Evolutionary conservation across 176 grass and related monocot species (phyloP).

Genomic region (Eragrostis curvula): DNA sequence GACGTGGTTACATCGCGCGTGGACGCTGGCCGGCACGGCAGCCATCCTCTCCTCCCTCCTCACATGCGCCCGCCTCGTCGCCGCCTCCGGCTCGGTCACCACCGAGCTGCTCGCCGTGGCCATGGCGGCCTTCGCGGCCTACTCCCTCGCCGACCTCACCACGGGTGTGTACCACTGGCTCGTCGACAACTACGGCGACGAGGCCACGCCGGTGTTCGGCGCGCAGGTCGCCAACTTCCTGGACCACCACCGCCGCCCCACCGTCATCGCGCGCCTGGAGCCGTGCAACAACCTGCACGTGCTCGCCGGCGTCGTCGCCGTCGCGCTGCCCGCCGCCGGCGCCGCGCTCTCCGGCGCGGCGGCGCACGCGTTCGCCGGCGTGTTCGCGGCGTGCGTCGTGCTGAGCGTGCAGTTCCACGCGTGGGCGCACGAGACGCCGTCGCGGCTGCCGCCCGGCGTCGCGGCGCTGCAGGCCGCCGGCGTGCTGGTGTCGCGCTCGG

Average conservation of each 20-base stretch:
- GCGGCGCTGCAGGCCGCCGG: no score
- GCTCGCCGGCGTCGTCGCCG: constrained; percentile 53
- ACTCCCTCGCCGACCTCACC: constrained; percentile 82
- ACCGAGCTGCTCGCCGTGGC: constrained; percentile 23
- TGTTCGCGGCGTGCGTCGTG: constrained; percentile 66
- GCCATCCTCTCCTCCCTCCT: constrained; percentile 64
- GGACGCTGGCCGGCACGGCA: constrained; percentile 69
- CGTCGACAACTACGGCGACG: constrained; percentile 90
- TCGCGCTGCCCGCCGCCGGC: constrained; percentile 41
- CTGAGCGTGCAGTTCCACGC: constrained; percentile 91
- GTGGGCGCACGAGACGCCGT: constrained; percentile 47
- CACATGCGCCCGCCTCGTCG: constrained; percentile 48
- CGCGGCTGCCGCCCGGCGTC: no score
- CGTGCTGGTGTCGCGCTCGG: no score
- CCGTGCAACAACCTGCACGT: constrained; percentile 82
- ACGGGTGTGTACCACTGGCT: constrained; percentile 90
- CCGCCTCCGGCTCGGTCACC: neutral
- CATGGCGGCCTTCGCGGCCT: constrained; percentile 42
- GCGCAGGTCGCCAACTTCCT: constrained; percentile 82
- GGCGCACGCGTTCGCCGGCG: constrained; percentile 57
- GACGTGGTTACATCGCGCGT: constrained; percentile 80
- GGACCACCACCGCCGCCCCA: constrained; percentile 78
- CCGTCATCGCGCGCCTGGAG: constrained; percentile 63
- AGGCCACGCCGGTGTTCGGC: constrained; percentile 61
- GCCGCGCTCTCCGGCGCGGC: constrained; percentile 33